Percentiles rank a stretch among this genome's conserved stretches.
Evolutionary conservation across 108 stramenopile genomes (phyloP).

Genomic region (Cyclotella baltica): DNA sequence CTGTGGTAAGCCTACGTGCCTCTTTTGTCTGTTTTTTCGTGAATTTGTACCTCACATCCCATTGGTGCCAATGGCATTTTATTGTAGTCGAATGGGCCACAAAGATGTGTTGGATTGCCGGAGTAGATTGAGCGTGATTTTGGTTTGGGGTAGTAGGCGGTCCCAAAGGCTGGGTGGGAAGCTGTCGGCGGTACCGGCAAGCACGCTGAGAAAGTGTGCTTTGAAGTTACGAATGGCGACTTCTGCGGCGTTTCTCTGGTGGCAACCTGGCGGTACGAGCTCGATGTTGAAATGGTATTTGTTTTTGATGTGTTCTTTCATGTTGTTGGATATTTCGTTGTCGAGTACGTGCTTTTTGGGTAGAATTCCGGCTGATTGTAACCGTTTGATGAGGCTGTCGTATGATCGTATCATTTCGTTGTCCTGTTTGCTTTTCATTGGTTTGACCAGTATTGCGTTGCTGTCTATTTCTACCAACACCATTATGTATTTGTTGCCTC

Average conservation of each 20-base stretch:
- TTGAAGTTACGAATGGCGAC: too few species aligned
- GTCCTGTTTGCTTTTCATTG: not conserved
- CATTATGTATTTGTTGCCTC: too few species aligned
- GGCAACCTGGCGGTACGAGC: too few species aligned
- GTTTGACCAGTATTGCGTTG: conserved; percentile 13
- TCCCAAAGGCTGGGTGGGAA: too few species aligned
- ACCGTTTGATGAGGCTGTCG: not conserved
- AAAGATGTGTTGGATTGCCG: conserved; percentile 42
- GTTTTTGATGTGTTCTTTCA: too few species aligned
- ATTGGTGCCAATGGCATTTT: too few species aligned
- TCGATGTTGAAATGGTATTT: too few species aligned
- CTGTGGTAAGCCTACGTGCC: conserved; percentile 8
- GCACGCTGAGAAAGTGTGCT: too few species aligned
- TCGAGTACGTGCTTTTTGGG: conserved; percentile 27
- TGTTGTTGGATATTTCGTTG: too few species aligned
- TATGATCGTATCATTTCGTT: not conserved
- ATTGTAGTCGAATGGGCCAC: too few species aligned
- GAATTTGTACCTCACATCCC: conserved; percentile 21
- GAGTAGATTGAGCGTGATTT: conserved; percentile 41
- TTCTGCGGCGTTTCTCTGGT: conserved; percentile 53
- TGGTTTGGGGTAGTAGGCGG: conserved; percentile 28
- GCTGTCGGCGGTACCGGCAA: too few species aligned
- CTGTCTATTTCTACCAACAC: conserved; percentile 7
- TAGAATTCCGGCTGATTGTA: conserved; percentile 13
- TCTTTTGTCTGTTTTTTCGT: conserved; percentile 19